phyloP scores from a whole-genome alignment of 2,329 filamentous ascomycete species.

The Microdochium trichocladiopsis region DNA sequence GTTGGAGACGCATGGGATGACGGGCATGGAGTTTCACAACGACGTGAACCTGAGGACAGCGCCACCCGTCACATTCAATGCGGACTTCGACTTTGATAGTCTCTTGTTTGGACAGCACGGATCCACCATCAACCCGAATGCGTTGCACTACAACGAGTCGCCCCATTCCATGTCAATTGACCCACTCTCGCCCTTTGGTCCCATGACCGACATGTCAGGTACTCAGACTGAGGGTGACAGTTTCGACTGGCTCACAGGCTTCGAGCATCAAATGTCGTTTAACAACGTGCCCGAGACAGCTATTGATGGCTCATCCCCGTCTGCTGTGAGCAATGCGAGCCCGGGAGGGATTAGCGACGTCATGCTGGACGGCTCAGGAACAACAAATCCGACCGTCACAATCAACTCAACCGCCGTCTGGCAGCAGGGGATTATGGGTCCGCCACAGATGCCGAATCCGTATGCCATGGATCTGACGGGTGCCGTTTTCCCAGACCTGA shows the following conservation, averaged over 20 bases:
- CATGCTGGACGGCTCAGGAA: slow-evolving; percentile 68
- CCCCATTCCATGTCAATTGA: slow-evolving; percentile 60
- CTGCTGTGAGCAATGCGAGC: slow-evolving; percentile 90
- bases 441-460: slow-evolving; percentile 59
- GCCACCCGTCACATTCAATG: slow-evolving; percentile 52
- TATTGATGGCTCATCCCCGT: slow-evolving; percentile 89
- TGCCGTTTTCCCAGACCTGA: slow-evolving; percentile 70
- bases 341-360: slow-evolving; percentile 87
- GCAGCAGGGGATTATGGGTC: slow-evolving; percentile 62
- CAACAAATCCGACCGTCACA: slow-evolving; percentile 50
- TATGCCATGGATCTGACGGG: slow-evolving; percentile 71
- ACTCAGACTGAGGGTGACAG: slow-evolving; percentile 63
- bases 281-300: slow-evolving; percentile 67
- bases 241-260: slow-evolving; percentile 76
- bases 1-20: slow-evolving; percentile 70
- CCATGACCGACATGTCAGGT: slow-evolving; percentile 50
- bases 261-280: slow-evolving; percentile 71
- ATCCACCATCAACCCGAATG: slow-evolving; percentile 62
- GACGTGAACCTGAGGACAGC: slow-evolving; percentile 71
- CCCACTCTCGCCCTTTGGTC: slow-evolving; percentile 52
- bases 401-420: slow-evolving; percentile 55
- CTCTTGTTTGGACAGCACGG: slow-evolving; percentile 62
- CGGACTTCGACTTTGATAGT: slow-evolving; percentile 64
- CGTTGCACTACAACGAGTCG: slow-evolving; percentile 78
- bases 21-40: slow-evolving; percentile 50